Conservation (phyloP, 495 filamentous ascomycete species). For the Trichoderma orchidacearum region DNA sequence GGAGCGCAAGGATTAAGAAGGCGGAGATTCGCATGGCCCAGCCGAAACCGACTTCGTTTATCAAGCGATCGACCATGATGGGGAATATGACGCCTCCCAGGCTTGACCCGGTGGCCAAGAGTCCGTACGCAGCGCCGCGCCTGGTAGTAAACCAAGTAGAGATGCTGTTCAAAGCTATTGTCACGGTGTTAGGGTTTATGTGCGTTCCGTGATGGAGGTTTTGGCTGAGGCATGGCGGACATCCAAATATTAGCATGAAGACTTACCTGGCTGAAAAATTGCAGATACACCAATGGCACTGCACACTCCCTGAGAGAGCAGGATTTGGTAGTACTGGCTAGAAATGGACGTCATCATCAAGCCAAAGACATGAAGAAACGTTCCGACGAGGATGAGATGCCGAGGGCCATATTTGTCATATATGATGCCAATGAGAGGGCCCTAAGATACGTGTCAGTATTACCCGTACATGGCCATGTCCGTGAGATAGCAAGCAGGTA, state of each 20-base stretch:
- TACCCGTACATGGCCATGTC: too few relatives aligned
- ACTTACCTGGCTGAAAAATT: slow-evolving; percentile 21
- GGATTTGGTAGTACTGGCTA: slow-evolving; percentile 43
- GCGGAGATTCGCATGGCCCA: slow-evolving; percentile 55
- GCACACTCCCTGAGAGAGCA: slow-evolving; percentile 39
- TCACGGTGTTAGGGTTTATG: neutral
- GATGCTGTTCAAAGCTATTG: slow-evolving; percentile 3
- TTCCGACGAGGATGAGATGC: slow-evolving; percentile 37
- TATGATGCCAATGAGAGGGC: slow-evolving; percentile 33
- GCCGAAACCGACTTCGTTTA: slow-evolving; percentile 41
- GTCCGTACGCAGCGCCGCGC: slow-evolving; percentile 48
- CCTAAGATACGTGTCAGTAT: slow-evolving; percentile 13
- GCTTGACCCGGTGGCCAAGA: slow-evolving; percentile 44
- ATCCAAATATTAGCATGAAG: neutral
- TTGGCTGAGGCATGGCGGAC: too few relatives aligned
- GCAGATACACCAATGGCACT: slow-evolving; percentile 18
- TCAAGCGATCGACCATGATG: slow-evolving; percentile 48
- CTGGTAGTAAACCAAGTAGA: slow-evolving; percentile 46
- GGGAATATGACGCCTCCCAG: slow-evolving; percentile 49
- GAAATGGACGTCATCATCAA: slow-evolving; percentile 55
- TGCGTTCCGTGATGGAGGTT: too few relatives aligned
- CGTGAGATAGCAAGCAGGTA: neutral
- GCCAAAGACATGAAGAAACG: slow-evolving; percentile 51
- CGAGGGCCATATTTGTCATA: slow-evolving; percentile 13
- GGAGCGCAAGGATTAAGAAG: slow-evolving; percentile 46